A percentile compares a stretch with the other conserved stretches of the same genome.
These are phyloP conservation scores for Solanum paucissectum DNA, from an alignment of 257 asterid genomes.

Conservation along the genomic window DNA sequence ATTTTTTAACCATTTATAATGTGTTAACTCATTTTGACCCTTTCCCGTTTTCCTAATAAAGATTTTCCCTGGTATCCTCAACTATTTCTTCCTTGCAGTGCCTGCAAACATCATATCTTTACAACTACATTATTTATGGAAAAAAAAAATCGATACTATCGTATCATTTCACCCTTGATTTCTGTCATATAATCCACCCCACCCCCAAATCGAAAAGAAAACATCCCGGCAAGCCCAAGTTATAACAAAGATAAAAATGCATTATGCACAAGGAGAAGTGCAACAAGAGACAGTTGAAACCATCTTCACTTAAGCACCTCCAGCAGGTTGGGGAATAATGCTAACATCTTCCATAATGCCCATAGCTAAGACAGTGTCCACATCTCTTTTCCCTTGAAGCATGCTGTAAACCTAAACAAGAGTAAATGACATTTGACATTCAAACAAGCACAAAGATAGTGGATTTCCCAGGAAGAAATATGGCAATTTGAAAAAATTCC, in stretches of 20 bases:
- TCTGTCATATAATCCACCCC: not conserved
- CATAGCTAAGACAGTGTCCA: conserved; percentile 85
- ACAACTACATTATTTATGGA: not conserved
- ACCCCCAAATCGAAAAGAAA: not conserved
- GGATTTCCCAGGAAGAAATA: not conserved
- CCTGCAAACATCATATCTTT: not conserved
- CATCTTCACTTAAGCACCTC: conserved; percentile 48
- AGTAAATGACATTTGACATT: not conserved
- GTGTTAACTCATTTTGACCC: not conserved
- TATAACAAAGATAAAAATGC: not conserved
- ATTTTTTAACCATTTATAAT: not conserved
- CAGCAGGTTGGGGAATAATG: conserved; percentile 94
- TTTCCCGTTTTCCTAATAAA: not conserved
- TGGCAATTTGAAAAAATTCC: not conserved
- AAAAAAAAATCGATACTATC: too few species aligned
- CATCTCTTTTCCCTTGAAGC: conserved; percentile 98
- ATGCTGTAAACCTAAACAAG: conserved; percentile 77
- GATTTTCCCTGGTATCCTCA: not conserved
- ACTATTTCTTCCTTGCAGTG: not conserved
- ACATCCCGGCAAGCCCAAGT: not conserved
- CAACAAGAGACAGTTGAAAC: conserved; percentile 3
- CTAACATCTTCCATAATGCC: conserved; percentile 96
- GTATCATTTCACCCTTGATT: not conserved
- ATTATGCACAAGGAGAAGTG: conserved; percentile 2
- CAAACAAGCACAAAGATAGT: not conserved